phyloP scores from a whole-genome alignment of 2,329 filamentous ascomycete species.

The Pseudogymnoascus sp. region DNA sequence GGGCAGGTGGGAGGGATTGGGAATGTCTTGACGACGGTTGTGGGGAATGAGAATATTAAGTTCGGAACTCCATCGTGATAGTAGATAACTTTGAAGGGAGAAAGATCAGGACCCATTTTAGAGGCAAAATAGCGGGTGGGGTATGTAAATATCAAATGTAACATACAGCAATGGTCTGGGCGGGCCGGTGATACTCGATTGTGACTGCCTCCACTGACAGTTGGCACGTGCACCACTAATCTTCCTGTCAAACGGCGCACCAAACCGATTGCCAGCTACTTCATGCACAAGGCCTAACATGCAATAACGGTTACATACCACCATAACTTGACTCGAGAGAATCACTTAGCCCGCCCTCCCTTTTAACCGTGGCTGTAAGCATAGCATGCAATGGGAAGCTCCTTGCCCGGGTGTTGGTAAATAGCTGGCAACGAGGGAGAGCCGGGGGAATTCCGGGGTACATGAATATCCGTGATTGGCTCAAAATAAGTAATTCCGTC shows the following conservation, averaged over 20 bases:
- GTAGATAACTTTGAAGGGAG: neutral
- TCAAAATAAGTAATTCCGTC: neutral
- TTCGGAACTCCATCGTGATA: slow-evolving; percentile 8
- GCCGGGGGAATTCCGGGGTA: neutral
- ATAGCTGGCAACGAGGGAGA: neutral
- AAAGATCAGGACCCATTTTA: neutral
- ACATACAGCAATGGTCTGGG: neutral
- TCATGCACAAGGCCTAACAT: neutral
- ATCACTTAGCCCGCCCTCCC: neutral
- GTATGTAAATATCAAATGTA: neutral
- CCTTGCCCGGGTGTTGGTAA: neutral
- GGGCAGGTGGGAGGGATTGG: slow-evolving; percentile 42
- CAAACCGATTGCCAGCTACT: neutral
- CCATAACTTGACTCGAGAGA: neutral
- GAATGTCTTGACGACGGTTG: slow-evolving; percentile 35
- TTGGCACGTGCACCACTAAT: neutral
- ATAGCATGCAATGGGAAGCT: neutral
- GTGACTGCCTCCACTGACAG: neutral
- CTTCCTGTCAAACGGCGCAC: neutral
- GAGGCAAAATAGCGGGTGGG: neutral
- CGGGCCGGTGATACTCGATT: neutral
- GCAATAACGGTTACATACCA: neutral
- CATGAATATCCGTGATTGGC: neutral
- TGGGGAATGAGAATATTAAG: slow-evolving; percentile 19
- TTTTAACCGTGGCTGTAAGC: neutral